Evolutionary conservation across 768 basidiomycete species (phyloP), one percentile per base, ranked within the genome.

Genomic region (Naematelia encephala): DNA sequence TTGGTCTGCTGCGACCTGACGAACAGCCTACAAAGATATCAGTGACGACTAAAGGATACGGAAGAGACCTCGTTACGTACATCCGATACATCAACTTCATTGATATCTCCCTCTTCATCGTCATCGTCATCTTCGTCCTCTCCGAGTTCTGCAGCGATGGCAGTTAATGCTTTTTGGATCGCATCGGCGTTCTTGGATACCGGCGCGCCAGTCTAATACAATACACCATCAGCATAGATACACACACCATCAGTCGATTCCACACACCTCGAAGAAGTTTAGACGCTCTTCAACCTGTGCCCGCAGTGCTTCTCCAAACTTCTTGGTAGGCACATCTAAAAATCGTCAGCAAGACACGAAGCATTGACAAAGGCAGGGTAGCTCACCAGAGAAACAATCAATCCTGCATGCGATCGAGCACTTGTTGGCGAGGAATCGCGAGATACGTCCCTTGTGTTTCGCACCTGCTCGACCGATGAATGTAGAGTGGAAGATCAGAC

Each of bases 341-440:
- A 49, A 25, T 46, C 42, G 26, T 47, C 54, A 27, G 1, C 12
- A n/a, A 25, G 16, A 22, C 21, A 29, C 30, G 14, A 4, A 4
- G 42, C n/a, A 30, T 19, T 21, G 13, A 12, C 39, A 42, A 22
- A 51, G 25, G 14, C 2, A 3, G 28, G 23, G 8, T 14, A 13
- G 69, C 83, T 55, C 67, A 88, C 90, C 90, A 1, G 87, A 82
- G 74, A 89, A 98, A 78, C 92, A 97, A 76, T 98, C 94, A 78
- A 98, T 97, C 55, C 94, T 84, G 14, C 91, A 89, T 1, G 94
- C 94, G 67, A 98, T 97, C 56, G 92, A 93, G 74, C 91, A 92
- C 79, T 98, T 98, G 83, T 98, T 98, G 39, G 94, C 94, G 5
- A 98, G 82, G 84, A 97, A 98, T n/a, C 94, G 87, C 2, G 93